Conservation (phyloP, 1,284 basidiomycete species). For the Cryptococcus maquisensis region DNA sequence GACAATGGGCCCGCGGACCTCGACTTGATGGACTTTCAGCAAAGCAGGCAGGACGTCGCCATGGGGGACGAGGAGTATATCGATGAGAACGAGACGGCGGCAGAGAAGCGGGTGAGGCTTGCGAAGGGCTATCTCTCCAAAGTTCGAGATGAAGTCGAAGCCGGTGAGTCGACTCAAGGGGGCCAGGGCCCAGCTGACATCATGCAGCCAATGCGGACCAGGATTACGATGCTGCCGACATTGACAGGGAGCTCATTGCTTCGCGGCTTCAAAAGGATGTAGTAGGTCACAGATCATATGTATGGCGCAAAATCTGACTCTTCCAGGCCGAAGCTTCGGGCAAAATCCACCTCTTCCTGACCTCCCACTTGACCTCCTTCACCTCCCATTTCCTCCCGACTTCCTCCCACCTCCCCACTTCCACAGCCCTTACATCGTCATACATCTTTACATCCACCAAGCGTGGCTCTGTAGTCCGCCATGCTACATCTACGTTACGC, state of each 20-base stretch:
- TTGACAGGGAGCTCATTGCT: constrained; percentile 87
- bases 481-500: constrained; percentile 58
- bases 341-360: constrained; percentile 41
- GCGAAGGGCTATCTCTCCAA: constrained; percentile 86
- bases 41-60: constrained; percentile 54
- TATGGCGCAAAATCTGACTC: not conserved
- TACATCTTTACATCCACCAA: constrained; percentile 79
- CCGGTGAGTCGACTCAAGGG: constrained; percentile 53
- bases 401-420: constrained; percentile 29
- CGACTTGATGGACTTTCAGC: constrained; percentile 68
- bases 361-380: constrained; percentile 7
- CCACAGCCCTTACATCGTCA: constrained; percentile 11
- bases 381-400: constrained; percentile 28
- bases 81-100: constrained; percentile 77
- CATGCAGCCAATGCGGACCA: constrained; percentile 53
- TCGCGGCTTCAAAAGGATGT: constrained; percentile 85
- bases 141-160: constrained; percentile 64
- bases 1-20: constrained; percentile 55
- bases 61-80: constrained; percentile 66
- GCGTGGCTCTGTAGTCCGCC: constrained; percentile 77
- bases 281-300: constrained; percentile 42
- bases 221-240: constrained; percentile 87
- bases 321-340: constrained; percentile 45
- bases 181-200: not conserved
- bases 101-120: constrained; percentile 84